These are phyloP conservation scores for Ascochyta clinopodiicola DNA, from an alignment of 2,329 filamentous ascomycete genomes.

Conservation along the genomic window DNA sequence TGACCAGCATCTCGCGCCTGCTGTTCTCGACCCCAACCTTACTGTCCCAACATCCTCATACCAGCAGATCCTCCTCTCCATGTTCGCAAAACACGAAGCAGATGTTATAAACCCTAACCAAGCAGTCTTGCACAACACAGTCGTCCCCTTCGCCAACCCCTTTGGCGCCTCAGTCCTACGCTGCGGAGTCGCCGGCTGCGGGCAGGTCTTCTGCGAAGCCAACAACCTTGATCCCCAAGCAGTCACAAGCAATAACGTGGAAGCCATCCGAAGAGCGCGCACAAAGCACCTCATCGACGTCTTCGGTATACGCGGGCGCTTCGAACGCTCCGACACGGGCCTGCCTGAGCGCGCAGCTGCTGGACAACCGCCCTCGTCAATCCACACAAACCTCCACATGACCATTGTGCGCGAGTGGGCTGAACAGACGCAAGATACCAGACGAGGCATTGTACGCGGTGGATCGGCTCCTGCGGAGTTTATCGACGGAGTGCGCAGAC, in stretches of 20 bases:
- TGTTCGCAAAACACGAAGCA: slow-evolving; percentile 28
- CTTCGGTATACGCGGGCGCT: slow-evolving; percentile 28
- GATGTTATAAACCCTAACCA: slow-evolving; percentile 14
- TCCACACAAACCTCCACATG: slow-evolving; percentile 38
- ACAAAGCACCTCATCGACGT: slow-evolving; percentile 30
- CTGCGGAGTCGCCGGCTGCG: slow-evolving; percentile 32
- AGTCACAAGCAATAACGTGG: slow-evolving; percentile 2
- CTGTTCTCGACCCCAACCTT: slow-evolving; percentile 26
- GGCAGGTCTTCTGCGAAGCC: slow-evolving; percentile 15
- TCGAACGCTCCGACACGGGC: slow-evolving; percentile 32
- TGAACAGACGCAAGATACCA: not conserved
- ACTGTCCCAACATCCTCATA: slow-evolving; percentile 22
- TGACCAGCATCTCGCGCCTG: slow-evolving; percentile 28
- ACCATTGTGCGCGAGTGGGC: slow-evolving; percentile 37
- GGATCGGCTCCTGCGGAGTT: slow-evolving; percentile 21
- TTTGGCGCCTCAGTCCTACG: slow-evolving; percentile 39
- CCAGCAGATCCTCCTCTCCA: slow-evolving; percentile 30
- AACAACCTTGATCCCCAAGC: not conserved
- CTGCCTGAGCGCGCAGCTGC: slow-evolving; percentile 30
- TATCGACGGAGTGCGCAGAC: slow-evolving; percentile 19
- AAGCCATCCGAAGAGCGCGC: slow-evolving; percentile 25
- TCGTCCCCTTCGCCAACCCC: slow-evolving; percentile 35
- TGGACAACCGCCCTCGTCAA: slow-evolving; percentile 29
- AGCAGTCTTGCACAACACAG: slow-evolving; percentile 7
- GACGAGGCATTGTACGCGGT: slow-evolving; percentile 13